Base-by-base conservation (phyloP, 257 asterid species). In the Cruciata laevipes region DNA sequence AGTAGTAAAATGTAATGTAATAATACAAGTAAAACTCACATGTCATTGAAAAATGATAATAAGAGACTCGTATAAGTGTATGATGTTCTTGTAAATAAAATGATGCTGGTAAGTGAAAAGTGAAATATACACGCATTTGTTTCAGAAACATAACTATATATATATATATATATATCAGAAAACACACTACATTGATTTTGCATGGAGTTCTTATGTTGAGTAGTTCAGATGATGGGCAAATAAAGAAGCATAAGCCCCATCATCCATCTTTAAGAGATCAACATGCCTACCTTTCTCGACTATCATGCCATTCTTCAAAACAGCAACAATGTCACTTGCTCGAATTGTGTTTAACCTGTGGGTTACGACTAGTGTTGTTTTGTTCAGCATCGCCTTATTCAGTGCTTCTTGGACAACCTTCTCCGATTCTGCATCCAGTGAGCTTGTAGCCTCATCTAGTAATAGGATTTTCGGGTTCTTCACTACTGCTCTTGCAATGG, bases 381-480 rank as follows among this genome's bases (percentile, higher is more conserved):
- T 68, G 53, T 53, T 68, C 17, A 52, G 7, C 69, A 53, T 56
- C 30, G 69, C 74, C 17, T n/a, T 25, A 18, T 64, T 55, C 21
- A 75, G 6, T 6, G 79, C 79, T 18, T 60, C 65, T 21, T 75
- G 75, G 35, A 75, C 72, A 10, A n/a, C 17, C 3, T 49, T 35
- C 37, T 61, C 75, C 0, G 79, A 70, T 20, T 71, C 75, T 20
- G 72, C 60, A 75, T 75, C 79, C 30, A 74, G 40, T 18, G 76
- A 70, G 69, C 78, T 77, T 47, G 81, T 77, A 52, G 77, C 81
- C 69, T 77, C 81, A 32, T 77, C 78, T 2, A 77, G 78, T 21
- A 73, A 52, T 3, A 77, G 64, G 44, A 77, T 69, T 47, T 56
- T 59, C 2, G 81, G 81, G 24, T 65, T 49, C 44, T 65, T 77